Evolutionary conservation across 2,329 filamentous ascomycete genomes (phyloP), one percentile per base, ranked within the genome.

Genomic region (Apiospora kogelbergensis): DNA sequence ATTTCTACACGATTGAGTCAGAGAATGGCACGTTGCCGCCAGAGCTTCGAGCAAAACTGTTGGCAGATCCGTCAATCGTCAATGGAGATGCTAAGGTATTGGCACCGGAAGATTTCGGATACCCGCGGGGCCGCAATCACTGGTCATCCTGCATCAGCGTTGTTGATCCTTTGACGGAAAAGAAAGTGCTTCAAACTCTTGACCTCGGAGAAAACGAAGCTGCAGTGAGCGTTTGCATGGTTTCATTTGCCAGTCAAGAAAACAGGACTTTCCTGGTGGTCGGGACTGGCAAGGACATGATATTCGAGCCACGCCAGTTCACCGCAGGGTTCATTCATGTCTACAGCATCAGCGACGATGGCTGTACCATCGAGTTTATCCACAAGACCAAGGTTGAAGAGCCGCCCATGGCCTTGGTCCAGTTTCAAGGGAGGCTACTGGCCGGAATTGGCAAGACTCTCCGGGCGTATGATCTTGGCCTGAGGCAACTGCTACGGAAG

Each of bases 61-160:
- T 97, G 13, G 87, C 91, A 41, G 92, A 96, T 73, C 90, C 91
- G 0, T 85, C 84, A 7, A 85, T 89, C 3, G 88, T 90, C 9
- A 94, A 94, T 77, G 93, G 92, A 6, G 91, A 95, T 72, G 85
- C 88, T n/a, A 84, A 85, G 5, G 85, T 91, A 13, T 84, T 96
- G 2, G 90, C 93, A 0, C 89, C 94, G 1, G 89, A 91, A 73
- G 93, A 97, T 6, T 98, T 99, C 78, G 96, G 96, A 1, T 94
- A 98, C 76, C 93, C 96, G 11, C 89, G 91, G 68, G 94, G 90
- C 30, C 90, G 88, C 70, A 92, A 93, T 24, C 92, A 95, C 72
- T 99, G 96, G 96, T 94, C 96, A 48, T 98, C 95, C 11, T 98
- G 95, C 80, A 95, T 99, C 73, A 94, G 93, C 76, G 88, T 98